These are phyloP conservation scores for Tilletia horrida DNA, from an alignment of 1,284 basidiomycete species.

Conservation along the genomic window DNA sequence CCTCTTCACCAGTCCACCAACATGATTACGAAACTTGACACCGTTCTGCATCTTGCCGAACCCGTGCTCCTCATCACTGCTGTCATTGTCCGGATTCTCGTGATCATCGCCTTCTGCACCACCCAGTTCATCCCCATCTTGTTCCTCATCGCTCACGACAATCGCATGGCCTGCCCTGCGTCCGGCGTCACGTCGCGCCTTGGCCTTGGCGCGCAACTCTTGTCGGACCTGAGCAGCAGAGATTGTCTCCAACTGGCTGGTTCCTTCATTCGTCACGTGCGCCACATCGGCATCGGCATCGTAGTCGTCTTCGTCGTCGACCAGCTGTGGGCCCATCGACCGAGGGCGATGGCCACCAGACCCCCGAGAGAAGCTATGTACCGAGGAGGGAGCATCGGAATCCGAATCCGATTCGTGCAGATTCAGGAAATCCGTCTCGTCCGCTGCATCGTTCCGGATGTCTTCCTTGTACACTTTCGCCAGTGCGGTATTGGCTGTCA, in stretches of 20 bases:
- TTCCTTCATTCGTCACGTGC: too few species aligned
- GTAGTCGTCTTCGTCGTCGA: conserved; percentile 1
- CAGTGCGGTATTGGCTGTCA: conserved; percentile 8
- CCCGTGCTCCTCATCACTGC: conserved; percentile 4
- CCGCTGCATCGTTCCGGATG: conserved; percentile 9
- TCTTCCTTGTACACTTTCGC: conserved; percentile 14
- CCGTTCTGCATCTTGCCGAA: neutral
- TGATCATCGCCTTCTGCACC: neutral
- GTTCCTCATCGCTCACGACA: neutral
- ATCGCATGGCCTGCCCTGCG: neutral
- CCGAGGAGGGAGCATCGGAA: neutral
- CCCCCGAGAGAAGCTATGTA: neutral
- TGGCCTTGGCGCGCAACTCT: neutral
- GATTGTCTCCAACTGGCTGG: neutral
- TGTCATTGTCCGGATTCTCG: too few species aligned
- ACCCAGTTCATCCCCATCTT: neutral
- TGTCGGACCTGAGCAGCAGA: neutral
- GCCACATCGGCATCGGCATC: neutral
- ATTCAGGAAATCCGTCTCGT: conserved; percentile 3
- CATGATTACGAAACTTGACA: neutral
- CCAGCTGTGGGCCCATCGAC: neutral
- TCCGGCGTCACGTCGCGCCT: neutral
- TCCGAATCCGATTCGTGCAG: neutral
- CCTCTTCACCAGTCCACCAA: neutral
- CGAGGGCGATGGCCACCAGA: neutral